These are phyloP conservation scores for Camillea tinctor DNA, from an alignment of 2,329 filamentous ascomycete species.

Conservation along the genomic window DNA sequence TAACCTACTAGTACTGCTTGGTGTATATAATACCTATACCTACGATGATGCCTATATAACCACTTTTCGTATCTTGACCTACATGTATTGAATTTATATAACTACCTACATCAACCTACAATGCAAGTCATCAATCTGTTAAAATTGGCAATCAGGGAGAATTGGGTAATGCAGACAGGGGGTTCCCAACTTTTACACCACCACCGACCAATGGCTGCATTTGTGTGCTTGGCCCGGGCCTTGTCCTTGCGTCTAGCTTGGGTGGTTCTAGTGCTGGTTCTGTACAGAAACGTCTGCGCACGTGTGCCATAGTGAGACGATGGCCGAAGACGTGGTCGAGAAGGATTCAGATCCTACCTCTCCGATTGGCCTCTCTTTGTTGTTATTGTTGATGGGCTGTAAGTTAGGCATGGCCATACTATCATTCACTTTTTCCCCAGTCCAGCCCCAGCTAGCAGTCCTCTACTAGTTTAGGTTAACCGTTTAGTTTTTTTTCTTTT, in stretches of 20 bases:
- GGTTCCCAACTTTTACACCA: background rate
- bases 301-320: background rate
- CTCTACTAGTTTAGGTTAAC: too few relatives aligned
- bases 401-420: background rate
- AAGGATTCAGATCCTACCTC: background rate
- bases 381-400: background rate
- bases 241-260: background rate
- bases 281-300: background rate
- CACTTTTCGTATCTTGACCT: too few relatives aligned
- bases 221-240: background rate
- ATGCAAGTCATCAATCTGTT: background rate
- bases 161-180: conserved; percentile 1
- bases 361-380: background rate
- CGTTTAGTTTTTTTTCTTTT: too few relatives aligned
- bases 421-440: background rate
- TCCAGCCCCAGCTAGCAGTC: too few relatives aligned
- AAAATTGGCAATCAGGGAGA: conserved; percentile 8
- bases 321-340: background rate
- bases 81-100: too few relatives aligned
- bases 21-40: too few relatives aligned
- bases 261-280: background rate
- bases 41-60: too few relatives aligned
- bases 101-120: too few relatives aligned
- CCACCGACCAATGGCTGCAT: conserved; percentile 6
- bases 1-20: too few relatives aligned